These are phyloP conservation scores for Samsoniella hepiali DNA, from an alignment of 2,329 filamentous ascomycete species.

Conservation along the genomic window DNA sequence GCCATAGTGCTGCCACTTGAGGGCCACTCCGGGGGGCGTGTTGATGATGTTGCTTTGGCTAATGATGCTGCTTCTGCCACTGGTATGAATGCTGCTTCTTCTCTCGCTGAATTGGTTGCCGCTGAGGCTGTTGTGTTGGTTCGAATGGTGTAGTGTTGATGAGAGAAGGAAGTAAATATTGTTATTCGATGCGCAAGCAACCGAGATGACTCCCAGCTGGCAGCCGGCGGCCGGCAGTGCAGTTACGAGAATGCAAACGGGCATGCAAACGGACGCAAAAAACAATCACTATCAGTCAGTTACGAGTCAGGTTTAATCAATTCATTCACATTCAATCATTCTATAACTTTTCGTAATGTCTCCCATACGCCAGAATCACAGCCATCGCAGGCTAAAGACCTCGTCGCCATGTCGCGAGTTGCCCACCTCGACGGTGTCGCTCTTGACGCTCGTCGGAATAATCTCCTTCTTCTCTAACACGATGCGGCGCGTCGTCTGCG, in stretches of 20 bases:
- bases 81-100: not conserved
- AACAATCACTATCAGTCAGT: too few species aligned
- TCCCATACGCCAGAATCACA: not conserved
- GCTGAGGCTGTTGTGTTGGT: not conserved
- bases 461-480: slow-evolving; percentile 40
- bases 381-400: slow-evolving; percentile 42
- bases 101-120: too few species aligned
- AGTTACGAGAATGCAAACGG: too few species aligned
- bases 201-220: not conserved
- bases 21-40: not conserved
- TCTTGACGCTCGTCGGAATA: slow-evolving; percentile 39
- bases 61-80: not conserved
- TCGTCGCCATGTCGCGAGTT: slow-evolving; percentile 40
- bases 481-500: slow-evolving; percentile 30
- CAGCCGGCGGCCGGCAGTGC: not conserved
- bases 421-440: slow-evolving; percentile 42
- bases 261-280: not conserved
- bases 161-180: not conserved
- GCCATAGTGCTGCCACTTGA: not conserved
- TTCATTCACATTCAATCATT: not conserved
- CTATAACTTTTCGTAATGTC: not conserved
- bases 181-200: not conserved
- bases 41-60: not conserved
- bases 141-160: not conserved
- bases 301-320: too few species aligned